Conservation (phyloP, 345 rosid species). For the Cardiospermum halicacabum region DNA sequence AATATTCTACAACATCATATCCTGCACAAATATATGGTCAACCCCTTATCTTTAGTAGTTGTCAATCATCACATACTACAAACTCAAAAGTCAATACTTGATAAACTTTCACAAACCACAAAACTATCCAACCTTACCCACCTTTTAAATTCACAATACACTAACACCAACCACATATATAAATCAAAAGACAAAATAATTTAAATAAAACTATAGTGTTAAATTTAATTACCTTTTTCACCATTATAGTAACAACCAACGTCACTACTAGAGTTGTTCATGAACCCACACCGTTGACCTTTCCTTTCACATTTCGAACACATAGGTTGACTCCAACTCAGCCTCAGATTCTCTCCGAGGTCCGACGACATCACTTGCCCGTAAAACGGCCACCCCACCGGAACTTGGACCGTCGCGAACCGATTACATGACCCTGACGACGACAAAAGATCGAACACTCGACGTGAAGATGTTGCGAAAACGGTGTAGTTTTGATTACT, state of each 20-base stretch:
- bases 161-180: neutral
- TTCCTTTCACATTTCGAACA: conserved; percentile 48
- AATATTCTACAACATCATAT: too few relatives aligned
- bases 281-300: conserved; percentile 58
- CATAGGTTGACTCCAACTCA: conserved; percentile 40
- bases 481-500: conserved; percentile 41
- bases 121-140: neutral
- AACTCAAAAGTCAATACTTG: neutral
- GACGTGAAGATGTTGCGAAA: conserved; percentile 52
- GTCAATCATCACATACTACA: neutral
- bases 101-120: neutral
- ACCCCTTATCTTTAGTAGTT: neutral
- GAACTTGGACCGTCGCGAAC: conserved; percentile 33
- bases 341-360: conserved; percentile 32
- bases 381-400: conserved; percentile 48
- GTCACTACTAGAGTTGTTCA: conserved; percentile 36
- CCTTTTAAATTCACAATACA: neutral
- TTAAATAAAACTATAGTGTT: neutral
- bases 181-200: neutral
- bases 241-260: conserved; percentile 36
- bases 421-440: conserved; percentile 35
- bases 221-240: conserved; percentile 34
- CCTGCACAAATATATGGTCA: too few relatives aligned
- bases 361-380: conserved; percentile 41
- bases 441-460: conserved; percentile 12